A percentile compares a stretch with the other conserved stretches of the same genome.
These are phyloP conservation scores for Vinca major DNA, from an alignment of 305 asterid genomes.

Conservation along the genomic window DNA sequence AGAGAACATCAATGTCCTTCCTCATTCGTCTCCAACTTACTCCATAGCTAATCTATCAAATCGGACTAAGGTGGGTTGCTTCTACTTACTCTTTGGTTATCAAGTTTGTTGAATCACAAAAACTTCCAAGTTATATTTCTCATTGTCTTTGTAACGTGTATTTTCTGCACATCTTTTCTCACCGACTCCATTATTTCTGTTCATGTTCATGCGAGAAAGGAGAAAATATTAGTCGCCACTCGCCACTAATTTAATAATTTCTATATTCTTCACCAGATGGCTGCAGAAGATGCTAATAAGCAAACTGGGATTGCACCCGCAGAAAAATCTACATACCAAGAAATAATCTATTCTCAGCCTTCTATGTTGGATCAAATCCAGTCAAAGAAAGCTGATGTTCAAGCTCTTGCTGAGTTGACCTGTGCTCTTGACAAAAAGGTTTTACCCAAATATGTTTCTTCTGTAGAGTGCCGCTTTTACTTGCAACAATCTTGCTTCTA, in stretches of 20 bases:
- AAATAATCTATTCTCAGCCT: conserved; percentile 33
- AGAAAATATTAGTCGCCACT: too few species aligned
- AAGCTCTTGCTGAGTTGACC: conserved; percentile 66
- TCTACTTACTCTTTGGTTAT: not conserved
- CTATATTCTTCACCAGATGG: conserved; percentile 26
- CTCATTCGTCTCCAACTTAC: conserved; percentile 44
- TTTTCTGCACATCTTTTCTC: too few species aligned
- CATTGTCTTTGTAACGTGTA: too few species aligned
- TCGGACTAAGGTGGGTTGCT: conserved; percentile 39
- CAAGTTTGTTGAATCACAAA: too few species aligned
- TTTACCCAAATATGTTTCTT: not conserved
- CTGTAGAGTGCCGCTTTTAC: not conserved
- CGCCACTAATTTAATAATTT: too few species aligned
- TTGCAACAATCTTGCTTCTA: not conserved
- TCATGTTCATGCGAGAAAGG: not conserved
- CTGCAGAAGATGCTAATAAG: conserved; percentile 32
- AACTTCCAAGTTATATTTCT: not conserved
- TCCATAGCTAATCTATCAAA: conserved; percentile 34
- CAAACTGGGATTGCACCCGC: conserved; percentile 32
- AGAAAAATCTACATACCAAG: conserved; percentile 35
- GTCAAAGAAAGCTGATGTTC: conserved; percentile 82
- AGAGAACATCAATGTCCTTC: conserved; percentile 36
- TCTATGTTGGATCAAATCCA: conserved; percentile 39
- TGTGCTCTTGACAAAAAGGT: conserved; percentile 92
- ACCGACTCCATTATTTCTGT: not conserved